A percentile compares a stretch with the other conserved stretches of the same genome.
Conservation (phyloP, 108 stramenopile genomes). For the Nitzschia putrida region DNA sequence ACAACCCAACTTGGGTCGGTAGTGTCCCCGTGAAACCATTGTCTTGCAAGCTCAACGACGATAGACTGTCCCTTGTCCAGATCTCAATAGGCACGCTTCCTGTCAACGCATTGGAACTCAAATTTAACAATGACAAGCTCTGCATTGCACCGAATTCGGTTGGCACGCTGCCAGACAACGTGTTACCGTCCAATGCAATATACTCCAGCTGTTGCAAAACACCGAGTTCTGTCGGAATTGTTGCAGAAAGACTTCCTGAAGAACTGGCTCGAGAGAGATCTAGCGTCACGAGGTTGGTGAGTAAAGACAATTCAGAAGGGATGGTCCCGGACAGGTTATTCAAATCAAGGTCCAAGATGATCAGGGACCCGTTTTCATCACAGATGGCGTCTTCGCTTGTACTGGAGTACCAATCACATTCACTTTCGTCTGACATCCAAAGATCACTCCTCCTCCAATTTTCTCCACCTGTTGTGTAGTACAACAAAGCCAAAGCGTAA, state of each 20-base stretch:
- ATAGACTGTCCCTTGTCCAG: neutral
- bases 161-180: constrained; percentile 50
- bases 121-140: constrained; percentile 29
- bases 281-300: constrained; percentile 17
- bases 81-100: constrained; percentile 8
- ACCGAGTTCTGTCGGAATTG: constrained; percentile 46
- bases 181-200: constrained; percentile 29
- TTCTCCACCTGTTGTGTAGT: constrained; percentile 42
- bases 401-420: constrained; percentile 46
- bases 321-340: constrained; percentile 39
- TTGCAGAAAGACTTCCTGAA: constrained; percentile 11
- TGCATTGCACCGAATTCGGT: constrained; percentile 34
- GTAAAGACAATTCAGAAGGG: constrained; percentile 33
- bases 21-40: constrained; percentile 24
- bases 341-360: constrained; percentile 21
- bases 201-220: constrained; percentile 32
- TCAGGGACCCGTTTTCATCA: constrained; percentile 20
- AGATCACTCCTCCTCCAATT: constrained; percentile 32
- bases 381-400: constrained; percentile 18
- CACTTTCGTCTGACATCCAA: constrained; percentile 38
- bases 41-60: neutral
- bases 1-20: constrained; percentile 32
- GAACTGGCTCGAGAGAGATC: constrained; percentile 10
- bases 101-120: constrained; percentile 10
- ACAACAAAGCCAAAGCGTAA: constrained; percentile 48